Conservation (phyloP, 2,329 filamentous ascomycete genomes). For the Scedosporium minutisporum region DNA sequence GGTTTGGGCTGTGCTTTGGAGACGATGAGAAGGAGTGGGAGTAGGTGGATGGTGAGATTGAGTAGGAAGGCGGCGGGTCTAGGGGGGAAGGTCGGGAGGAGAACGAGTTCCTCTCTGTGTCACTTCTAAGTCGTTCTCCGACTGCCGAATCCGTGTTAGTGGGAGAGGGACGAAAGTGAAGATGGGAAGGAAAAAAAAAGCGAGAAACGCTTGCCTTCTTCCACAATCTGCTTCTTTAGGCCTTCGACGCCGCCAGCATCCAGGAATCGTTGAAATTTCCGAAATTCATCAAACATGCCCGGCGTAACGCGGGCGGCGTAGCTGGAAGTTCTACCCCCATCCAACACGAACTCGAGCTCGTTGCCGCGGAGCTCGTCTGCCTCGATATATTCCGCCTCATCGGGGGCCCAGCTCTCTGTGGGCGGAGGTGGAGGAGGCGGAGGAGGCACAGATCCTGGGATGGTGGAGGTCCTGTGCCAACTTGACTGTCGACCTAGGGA, state of each 20-base stretch:
- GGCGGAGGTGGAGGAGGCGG: not conserved
- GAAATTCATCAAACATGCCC: not conserved
- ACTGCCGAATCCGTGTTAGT: slow-evolving; percentile 7
- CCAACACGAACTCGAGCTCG: not conserved
- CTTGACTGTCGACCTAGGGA: not conserved
- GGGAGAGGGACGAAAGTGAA: not conserved
- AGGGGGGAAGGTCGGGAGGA: not conserved
- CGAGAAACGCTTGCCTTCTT: slow-evolving; percentile 10
- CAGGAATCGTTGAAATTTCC: not conserved
- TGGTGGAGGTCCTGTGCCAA: not conserved
- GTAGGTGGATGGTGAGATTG: not conserved
- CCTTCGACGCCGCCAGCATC: slow-evolving; percentile 11
- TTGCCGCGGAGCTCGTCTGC: not conserved
- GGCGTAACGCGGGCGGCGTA: not conserved
- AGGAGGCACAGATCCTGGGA: not conserved
- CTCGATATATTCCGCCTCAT: not conserved
- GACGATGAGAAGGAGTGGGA: not conserved
- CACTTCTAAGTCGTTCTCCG: slow-evolving; percentile 4
- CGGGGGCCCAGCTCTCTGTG: not conserved
- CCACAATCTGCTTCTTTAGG: slow-evolving; percentile 14
- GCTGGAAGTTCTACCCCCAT: not conserved
- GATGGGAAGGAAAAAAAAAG: not conserved
- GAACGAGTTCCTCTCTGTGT: not conserved
- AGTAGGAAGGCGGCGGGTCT: not conserved
- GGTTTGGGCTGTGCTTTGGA: not conserved